Evolutionary conservation across 2,329 filamentous ascomycete genomes (phyloP).

Genomic region (Aureobasidium pullulans): DNA sequence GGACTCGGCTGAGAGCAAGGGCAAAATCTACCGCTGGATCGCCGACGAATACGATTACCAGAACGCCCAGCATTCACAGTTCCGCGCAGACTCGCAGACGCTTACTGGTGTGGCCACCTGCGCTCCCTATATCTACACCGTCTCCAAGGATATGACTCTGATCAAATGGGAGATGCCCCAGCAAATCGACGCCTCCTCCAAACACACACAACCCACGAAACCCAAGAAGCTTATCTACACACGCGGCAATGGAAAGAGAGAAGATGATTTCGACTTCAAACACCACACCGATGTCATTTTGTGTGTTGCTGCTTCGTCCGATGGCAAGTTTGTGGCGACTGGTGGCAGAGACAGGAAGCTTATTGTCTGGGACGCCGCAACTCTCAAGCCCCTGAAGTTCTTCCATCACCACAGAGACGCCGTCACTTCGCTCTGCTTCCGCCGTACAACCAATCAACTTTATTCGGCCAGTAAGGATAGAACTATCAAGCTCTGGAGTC

Average conservation of each 20-base stretch:
- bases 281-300: constrained; percentile 77
- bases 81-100: constrained; percentile 68
- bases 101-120: constrained; percentile 75
- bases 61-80: constrained; percentile 60
- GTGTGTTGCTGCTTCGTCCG: constrained; percentile 76
- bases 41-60: constrained; percentile 65
- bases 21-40: constrained; percentile 76
- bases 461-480: constrained; percentile 88
- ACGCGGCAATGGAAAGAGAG: constrained; percentile 54
- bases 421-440: constrained; percentile 77
- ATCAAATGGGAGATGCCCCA: constrained; percentile 85
- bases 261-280: constrained; percentile 52
- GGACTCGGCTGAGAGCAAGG: constrained; percentile 86
- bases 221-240: constrained; percentile 57
- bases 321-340: constrained; percentile 85
- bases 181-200: constrained; percentile 15
- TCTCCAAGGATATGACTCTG: constrained; percentile 74
- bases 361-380: constrained; percentile 79
- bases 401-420: constrained; percentile 90
- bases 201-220: constrained; percentile 52
- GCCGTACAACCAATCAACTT: constrained; percentile 66
- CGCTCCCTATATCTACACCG: constrained; percentile 77
- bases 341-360: constrained; percentile 78
- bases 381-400: constrained; percentile 68
- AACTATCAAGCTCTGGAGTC: constrained; percentile 90